Evolutionary conservation across 2,329 filamentous ascomycete species (phyloP).

Genomic region (Chaetothyriales sp.): DNA sequence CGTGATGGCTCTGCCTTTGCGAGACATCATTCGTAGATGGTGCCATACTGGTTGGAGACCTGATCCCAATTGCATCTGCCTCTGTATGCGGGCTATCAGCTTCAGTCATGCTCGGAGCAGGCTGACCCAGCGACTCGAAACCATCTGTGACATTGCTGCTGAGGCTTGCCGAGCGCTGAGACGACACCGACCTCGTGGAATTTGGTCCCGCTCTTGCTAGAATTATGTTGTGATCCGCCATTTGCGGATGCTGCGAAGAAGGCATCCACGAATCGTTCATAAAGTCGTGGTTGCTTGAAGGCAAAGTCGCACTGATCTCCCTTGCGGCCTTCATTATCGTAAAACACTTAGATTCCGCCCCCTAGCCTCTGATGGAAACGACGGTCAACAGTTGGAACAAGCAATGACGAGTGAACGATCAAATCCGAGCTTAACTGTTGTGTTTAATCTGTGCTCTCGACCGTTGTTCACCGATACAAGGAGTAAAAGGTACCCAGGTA

Average conservation of each 20-base stretch:
- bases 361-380: background rate
- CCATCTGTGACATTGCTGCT: background rate
- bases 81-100: background rate
- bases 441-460: background rate
- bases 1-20: constrained; percentile 3
- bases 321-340: background rate
- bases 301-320: background rate
- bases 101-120: background rate
- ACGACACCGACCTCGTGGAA: background rate
- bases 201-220: background rate
- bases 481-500: background rate
- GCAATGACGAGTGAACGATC: background rate
- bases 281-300: background rate
- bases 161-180: background rate
- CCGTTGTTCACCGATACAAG: background rate
- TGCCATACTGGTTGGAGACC: background rate
- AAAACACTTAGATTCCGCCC: background rate
- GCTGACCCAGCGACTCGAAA: background rate
- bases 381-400: background rate
- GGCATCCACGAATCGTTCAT: background rate
- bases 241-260: background rate
- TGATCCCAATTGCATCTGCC: background rate
- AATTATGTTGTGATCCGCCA: background rate
- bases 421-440: background rate
- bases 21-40: background rate